phyloP scores from a whole-genome alignment of 2,329 filamentous ascomycete genomes.

The Sporothrix mexicana region DNA sequence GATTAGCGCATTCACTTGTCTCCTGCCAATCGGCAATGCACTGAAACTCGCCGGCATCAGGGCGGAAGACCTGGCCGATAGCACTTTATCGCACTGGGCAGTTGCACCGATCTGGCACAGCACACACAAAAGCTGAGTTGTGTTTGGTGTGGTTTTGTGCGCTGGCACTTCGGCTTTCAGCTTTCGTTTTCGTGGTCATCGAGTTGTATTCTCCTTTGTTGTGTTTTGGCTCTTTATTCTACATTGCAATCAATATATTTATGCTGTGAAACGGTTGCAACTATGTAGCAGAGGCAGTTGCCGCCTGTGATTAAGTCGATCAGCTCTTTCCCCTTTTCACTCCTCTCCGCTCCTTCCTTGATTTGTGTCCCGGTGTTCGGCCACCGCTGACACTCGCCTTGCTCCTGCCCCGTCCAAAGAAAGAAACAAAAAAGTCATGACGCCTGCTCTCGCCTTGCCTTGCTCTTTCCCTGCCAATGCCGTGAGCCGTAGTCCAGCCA shows the following conservation, averaged over 20 bases:
- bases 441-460: not conserved
- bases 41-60: not conserved
- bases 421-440: slow-evolving; percentile 14
- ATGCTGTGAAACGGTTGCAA: slow-evolving; percentile 8
- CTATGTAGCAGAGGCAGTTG: not conserved
- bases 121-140: not conserved
- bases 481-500: not conserved
- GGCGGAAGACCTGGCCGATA: not conserved
- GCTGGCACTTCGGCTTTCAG: slow-evolving; percentile 5
- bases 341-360: slow-evolving; percentile 9
- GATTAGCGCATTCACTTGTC: not conserved
- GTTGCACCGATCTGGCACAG: slow-evolving; percentile 8
- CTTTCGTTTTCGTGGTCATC: not conserved
- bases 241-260: slow-evolving; percentile 4
- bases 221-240: not conserved
- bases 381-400: not conserved
- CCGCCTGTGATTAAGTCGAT: too few relatives aligned
- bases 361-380: slow-evolving; percentile 5
- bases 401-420: not conserved
- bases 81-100: slow-evolving; percentile 9
- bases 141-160: not conserved
- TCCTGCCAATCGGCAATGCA: not conserved
- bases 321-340: not conserved
- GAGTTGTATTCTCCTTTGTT: not conserved
- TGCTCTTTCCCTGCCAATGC: not conserved